Evolutionary conservation across 257 asterid species (phyloP).

Genomic region (Nicotiana paniculata): DNA sequence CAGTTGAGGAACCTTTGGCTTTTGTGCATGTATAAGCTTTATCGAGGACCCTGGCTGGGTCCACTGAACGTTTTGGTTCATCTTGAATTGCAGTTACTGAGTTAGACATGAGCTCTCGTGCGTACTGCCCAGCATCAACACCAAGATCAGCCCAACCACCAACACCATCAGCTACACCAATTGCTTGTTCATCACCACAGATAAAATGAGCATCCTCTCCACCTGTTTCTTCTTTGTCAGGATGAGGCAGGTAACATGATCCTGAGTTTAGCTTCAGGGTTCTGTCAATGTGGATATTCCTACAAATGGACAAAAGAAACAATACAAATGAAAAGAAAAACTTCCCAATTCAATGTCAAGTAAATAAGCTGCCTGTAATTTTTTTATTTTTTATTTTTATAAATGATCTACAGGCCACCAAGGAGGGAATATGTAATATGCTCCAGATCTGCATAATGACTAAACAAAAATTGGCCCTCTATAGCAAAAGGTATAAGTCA

Average conservation of each 20-base stretch:
- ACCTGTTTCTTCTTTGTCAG: constrained; percentile 96
- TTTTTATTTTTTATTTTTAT: neutral
- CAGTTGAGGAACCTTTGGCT: constrained; percentile 92
- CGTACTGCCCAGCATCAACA: constrained; percentile 73
- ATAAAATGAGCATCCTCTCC: constrained; percentile 99
- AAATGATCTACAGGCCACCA: neutral
- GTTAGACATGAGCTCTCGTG: constrained; percentile 89
- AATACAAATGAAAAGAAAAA: neutral
- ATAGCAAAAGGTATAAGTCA: neutral
- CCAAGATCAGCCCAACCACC: constrained; percentile 99
- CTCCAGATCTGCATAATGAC: neutral
- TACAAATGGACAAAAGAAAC: constrained; percentile 21
- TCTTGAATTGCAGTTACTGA: constrained; percentile 70
- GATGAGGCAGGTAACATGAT: constrained; percentile 93
- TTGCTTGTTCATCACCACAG: constrained; percentile 66
- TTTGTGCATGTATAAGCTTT: constrained; percentile 71
- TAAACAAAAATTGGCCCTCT: neutral
- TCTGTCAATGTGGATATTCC: constrained; percentile 41
- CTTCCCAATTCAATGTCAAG: neutral
- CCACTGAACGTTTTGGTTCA: constrained; percentile 74
- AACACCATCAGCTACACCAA: constrained; percentile 98
- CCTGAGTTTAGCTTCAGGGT: constrained; percentile 76
- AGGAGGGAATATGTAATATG: neutral
- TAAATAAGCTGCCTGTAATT: neutral
- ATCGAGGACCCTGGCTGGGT: constrained; percentile 82